These are phyloP conservation scores for Plasmodium gallinaceum DNA, from an alignment of 169 alveolate genomes.

Conservation along the genomic window DNA sequence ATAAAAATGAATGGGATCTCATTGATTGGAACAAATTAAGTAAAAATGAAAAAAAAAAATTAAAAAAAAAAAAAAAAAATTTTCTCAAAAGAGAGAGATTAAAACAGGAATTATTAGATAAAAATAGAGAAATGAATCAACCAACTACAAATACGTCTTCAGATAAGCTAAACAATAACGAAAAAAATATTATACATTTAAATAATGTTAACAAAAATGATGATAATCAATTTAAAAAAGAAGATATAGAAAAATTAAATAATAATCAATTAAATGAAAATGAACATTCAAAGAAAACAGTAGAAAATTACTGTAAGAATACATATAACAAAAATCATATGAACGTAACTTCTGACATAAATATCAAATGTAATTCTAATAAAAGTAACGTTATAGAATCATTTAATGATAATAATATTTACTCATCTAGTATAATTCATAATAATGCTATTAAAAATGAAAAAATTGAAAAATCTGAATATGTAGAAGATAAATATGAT, in stretches of 20 bases:
- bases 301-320: not conserved
- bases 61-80: constrained; percentile 47
- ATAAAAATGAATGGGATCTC: constrained; percentile 44
- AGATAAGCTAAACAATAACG: not conserved
- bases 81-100: constrained; percentile 45
- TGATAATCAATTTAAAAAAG: constrained; percentile 33
- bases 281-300: not conserved
- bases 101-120: constrained; percentile 21
- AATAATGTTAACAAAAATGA: not conserved
- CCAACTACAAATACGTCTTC: not conserved
- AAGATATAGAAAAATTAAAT: constrained; percentile 21
- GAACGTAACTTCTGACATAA: too few species aligned
- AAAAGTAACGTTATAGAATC: too few species aligned
- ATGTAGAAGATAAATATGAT: not conserved
- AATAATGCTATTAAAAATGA: not conserved
- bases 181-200: not conserved
- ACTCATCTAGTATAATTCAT: too few species aligned
- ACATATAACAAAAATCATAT: not conserved
- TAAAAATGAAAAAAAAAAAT: constrained; percentile 44
- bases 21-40: constrained; percentile 38
- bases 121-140: constrained; percentile 4
- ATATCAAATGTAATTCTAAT: too few species aligned
- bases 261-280: not conserved
- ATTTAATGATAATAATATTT: too few species aligned
- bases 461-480: not conserved